phyloP scores from a whole-genome alignment of 805 yeast genomes.

The Yarrowia deformans region DNA sequence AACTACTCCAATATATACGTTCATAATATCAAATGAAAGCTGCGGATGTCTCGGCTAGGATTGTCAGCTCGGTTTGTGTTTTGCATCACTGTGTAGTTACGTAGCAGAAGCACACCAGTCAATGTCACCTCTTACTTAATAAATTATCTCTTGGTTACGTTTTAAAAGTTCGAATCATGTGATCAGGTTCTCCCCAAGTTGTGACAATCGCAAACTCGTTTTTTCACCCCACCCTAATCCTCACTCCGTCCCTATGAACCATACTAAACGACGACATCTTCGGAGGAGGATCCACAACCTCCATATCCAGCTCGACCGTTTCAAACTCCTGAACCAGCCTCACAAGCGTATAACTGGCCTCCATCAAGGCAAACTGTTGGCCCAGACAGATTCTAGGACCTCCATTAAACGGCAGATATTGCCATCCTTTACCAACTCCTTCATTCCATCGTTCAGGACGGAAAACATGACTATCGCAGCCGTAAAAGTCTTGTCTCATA shows the following conservation, averaged over 20 bases:
- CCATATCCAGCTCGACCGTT: slow-evolving; percentile 41
- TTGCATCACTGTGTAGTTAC: no score
- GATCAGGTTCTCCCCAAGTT: no score
- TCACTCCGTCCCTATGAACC: slow-evolving; percentile 23
- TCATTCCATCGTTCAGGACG: slow-evolving; percentile 54
- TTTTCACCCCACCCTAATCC: not conserved
- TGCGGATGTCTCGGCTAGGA: no score
- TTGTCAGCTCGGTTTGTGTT: no score
- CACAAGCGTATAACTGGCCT: slow-evolving; percentile 54
- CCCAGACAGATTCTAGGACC: slow-evolving; percentile 61
- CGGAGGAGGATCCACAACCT: slow-evolving; percentile 6
- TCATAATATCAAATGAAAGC: no score
- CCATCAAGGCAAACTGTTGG: slow-evolving; percentile 61
- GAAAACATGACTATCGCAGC: slow-evolving; percentile 54
- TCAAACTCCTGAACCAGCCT: slow-evolving; percentile 52
- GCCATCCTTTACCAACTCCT: slow-evolving; percentile 53
- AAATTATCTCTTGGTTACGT: no score
- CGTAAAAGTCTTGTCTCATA: slow-evolving; percentile 52
- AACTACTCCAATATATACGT: no score
- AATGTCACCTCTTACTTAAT: no score
- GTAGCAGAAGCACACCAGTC: no score
- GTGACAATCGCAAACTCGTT: not conserved
- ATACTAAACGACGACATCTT: slow-evolving; percentile 2
- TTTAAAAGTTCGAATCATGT: no score
- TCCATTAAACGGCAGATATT: slow-evolving; percentile 58